Percentiles rank a stretch among this genome's conserved stretches.
These are phyloP conservation scores for Neckera pumila DNA, from an alignment of 225 moss, liverwort and hornwort species.

Conservation along the genomic window DNA sequence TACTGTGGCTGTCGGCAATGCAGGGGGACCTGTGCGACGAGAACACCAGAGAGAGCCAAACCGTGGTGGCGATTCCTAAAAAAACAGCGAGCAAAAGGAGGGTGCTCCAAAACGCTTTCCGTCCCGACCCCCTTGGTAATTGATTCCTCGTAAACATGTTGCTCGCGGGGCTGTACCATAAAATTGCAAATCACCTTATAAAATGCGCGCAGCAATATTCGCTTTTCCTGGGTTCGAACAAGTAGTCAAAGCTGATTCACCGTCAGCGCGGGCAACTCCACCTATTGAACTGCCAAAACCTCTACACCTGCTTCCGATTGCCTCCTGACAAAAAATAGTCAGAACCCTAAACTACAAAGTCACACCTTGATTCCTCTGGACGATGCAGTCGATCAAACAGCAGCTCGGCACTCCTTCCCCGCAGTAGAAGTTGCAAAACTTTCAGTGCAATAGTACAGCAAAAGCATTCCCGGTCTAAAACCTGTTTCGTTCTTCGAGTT, in stretches of 20 bases:
- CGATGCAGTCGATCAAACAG: not conserved
- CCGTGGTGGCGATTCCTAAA: slow-evolving; percentile 17
- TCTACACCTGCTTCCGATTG: not conserved
- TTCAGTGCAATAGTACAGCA: not conserved
- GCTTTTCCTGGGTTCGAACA: not conserved
- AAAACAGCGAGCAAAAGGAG: not conserved
- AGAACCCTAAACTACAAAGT: not conserved
- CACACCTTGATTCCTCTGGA: not conserved
- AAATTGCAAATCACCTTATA: not conserved
- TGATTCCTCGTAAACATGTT: not conserved
- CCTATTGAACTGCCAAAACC: not conserved
- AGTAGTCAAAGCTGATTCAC: not conserved
- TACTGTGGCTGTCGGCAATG: slow-evolving; percentile 20
- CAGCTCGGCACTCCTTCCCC: not conserved
- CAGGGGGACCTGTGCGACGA: slow-evolving; percentile 40
- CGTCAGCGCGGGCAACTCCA: not conserved
- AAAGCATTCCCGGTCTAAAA: not conserved
- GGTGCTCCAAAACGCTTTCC: slow-evolving; percentile 23
- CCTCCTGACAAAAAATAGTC: not conserved
- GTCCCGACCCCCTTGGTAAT: not conserved
- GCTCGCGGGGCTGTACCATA: not conserved
- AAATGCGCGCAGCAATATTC: not conserved
- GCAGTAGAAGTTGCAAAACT: not conserved
- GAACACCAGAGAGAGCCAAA: slow-evolving; percentile 39
- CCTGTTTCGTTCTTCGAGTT: not conserved